Conservation (phyloP, 2,329 filamentous ascomycete species). For the Diaporthe sp. region DNA sequence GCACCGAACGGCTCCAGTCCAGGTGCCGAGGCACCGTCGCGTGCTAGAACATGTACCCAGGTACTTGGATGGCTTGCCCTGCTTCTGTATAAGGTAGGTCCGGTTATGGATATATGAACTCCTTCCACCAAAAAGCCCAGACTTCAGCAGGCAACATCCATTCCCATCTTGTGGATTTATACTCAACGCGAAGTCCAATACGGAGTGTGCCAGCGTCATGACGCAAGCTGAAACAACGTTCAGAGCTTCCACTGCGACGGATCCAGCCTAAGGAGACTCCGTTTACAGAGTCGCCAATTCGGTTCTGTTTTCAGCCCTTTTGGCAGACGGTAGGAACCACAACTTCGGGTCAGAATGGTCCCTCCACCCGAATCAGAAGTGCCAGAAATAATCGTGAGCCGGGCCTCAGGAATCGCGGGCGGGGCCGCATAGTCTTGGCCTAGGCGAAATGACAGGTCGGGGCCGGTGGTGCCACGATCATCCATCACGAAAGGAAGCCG, state of each 20-base stretch:
- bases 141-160: conserved; percentile 19
- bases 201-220: conserved; percentile 7
- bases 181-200: conserved; percentile 10
- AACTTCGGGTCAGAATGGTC: background rate
- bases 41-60: background rate
- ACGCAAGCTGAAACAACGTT: conserved; percentile 25
- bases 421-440: background rate
- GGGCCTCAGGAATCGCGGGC: conserved; percentile 24
- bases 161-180: background rate
- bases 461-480: conserved; percentile 23
- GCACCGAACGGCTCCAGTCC: background rate
- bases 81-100: background rate
- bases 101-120: background rate
- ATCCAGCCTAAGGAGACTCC: background rate
- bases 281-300: conserved; percentile 6
- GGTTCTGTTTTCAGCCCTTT: background rate
- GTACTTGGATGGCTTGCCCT: background rate
- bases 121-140: background rate
- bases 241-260: conserved; percentile 19
- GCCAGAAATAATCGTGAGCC: conserved; percentile 9
- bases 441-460: conserved; percentile 7
- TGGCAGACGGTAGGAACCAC: background rate
- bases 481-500: conserved; percentile 29
- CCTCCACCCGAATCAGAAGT: background rate
- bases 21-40: background rate